These are phyloP conservation scores for Fusarium sp. DNA, from an alignment of 2,329 filamentous ascomycete genomes.

Conservation along the genomic window DNA sequence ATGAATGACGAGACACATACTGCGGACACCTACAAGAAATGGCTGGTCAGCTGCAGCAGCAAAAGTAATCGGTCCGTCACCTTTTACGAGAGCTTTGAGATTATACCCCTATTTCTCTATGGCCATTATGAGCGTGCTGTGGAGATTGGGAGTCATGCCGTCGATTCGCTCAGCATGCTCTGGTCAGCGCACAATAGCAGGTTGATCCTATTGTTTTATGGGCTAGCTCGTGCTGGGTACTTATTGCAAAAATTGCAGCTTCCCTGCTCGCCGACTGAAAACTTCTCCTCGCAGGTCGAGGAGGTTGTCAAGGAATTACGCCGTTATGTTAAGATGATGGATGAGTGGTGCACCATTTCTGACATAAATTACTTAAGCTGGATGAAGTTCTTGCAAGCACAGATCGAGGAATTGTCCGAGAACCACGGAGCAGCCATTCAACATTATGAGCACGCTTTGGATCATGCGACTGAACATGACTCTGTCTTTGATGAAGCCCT, in stretches of 20 bases:
- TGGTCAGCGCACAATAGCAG: conserved; percentile 74
- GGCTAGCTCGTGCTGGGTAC: conserved; percentile 68
- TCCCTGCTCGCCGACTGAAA: conserved; percentile 60
- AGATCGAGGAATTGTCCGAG: conserved; percentile 74
- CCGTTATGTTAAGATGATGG: conserved; percentile 71
- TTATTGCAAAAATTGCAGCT: conserved; percentile 66
- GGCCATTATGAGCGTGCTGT: conserved; percentile 73
- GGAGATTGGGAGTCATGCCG: conserved; percentile 67
- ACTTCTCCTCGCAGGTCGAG: conserved; percentile 60
- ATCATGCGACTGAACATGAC: conserved; percentile 78
- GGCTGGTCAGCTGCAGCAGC: conserved; percentile 65
- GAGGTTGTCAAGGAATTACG: conserved; percentile 68
- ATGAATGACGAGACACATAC: conserved; percentile 79
- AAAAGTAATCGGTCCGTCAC: conserved; percentile 76
- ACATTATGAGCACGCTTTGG: conserved; percentile 78
- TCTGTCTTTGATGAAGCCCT: conserved; percentile 81
- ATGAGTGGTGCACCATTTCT: conserved; percentile 74
- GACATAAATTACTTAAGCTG: conserved; percentile 80
- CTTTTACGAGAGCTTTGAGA: conserved; percentile 78
- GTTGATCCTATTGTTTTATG: conserved; percentile 72
- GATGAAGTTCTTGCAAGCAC: conserved; percentile 77
- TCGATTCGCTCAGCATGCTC: conserved; percentile 64
- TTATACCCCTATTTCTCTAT: conserved; percentile 74
- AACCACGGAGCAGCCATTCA: conserved; percentile 72
- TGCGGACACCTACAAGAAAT: conserved; percentile 70